phyloP scores from a whole-genome alignment of 2,329 filamentous ascomycete species.

The Fusarium sp. region DNA sequence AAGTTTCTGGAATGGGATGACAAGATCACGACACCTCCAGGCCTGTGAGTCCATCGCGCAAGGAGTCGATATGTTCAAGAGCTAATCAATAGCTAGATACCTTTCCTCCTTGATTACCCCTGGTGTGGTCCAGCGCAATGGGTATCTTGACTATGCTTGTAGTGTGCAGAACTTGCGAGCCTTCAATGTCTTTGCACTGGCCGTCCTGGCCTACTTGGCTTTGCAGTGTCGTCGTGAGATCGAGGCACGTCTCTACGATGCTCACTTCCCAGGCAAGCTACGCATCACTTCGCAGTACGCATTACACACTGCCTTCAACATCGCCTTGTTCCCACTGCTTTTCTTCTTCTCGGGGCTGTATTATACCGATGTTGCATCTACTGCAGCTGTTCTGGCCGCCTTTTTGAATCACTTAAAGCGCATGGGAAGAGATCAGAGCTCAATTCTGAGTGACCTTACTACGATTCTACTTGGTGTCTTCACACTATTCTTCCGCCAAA shows the following conservation, averaged over 20 bases:
- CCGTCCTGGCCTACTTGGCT: conserved; percentile 57
- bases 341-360: conserved; percentile 98
- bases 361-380: conserved; percentile 92
- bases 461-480: conserved; percentile 69
- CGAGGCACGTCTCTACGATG: conserved; percentile 55
- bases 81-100: conserved; percentile 53
- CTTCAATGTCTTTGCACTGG: conserved; percentile 58
- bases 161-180: conserved; percentile 55
- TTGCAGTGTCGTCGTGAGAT: conserved; percentile 64
- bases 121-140: conserved; percentile 28
- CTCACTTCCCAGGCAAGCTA: conserved; percentile 29
- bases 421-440: conserved; percentile 49
- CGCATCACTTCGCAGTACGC: conserved; percentile 53
- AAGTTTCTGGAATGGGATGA: conserved; percentile 87
- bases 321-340: conserved; percentile 85
- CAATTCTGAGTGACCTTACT: conserved; percentile 54
- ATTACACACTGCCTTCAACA: conserved; percentile 77
- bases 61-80: neutral
- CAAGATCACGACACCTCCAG: conserved; percentile 96
- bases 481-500: conserved; percentile 85
- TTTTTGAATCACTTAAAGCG: conserved; percentile 69
- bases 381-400: conserved; percentile 76
- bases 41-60: conserved; percentile 65
- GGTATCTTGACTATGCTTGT: conserved; percentile 40
- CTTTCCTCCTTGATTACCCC: conserved; percentile 53